phyloP scores from a whole-genome alignment of 768 basidiomycete genomes.

The Boletellus ananas region DNA sequence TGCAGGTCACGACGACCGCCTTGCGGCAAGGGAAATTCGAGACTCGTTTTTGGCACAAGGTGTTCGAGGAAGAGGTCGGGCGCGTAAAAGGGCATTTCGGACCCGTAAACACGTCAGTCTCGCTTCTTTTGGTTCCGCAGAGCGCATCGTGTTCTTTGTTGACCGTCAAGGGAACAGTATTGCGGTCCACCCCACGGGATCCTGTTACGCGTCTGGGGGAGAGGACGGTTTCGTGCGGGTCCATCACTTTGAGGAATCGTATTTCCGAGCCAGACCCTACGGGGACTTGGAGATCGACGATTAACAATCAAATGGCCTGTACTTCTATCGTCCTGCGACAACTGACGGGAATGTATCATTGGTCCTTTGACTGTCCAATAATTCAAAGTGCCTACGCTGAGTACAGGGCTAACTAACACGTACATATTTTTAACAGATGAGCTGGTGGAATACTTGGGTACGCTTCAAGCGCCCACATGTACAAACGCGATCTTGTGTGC shows the following conservation, averaged over 20 bases:
- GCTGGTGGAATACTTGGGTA: no score
- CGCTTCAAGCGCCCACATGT: conserved; percentile 24
- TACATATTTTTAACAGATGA: no score
- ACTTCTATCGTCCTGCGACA: conserved; percentile 5
- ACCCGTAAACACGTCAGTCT: conserved; percentile 88
- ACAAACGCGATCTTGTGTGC: conserved; percentile 27
- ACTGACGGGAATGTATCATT: conserved; percentile 6
- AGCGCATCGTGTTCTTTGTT: no score
- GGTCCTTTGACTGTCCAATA: background rate
- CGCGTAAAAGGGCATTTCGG: conserved; percentile 98
- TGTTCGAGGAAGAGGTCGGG: conserved; percentile 95
- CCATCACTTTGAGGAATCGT: conserved; percentile 92
- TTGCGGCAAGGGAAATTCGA: conserved; percentile 96
- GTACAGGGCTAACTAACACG: no score
- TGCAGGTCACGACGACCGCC: conserved; percentile 95
- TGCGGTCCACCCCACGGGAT: conserved; percentile 87
- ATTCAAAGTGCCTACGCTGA: no score
- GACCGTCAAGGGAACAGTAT: conserved; percentile 48
- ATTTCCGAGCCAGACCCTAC: conserved; percentile 88
- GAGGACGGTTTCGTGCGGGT: conserved; percentile 95
- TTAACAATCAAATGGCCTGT: conserved; percentile 23
- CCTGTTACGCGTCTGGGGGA: conserved; percentile 87
- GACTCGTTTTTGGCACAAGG: conserved; percentile 95
- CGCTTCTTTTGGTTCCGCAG: no score
- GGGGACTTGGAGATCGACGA: conserved; percentile 80